Conservation (phyloP, 2,329 filamentous ascomycete genomes). For the Fusarium sp. region DNA sequence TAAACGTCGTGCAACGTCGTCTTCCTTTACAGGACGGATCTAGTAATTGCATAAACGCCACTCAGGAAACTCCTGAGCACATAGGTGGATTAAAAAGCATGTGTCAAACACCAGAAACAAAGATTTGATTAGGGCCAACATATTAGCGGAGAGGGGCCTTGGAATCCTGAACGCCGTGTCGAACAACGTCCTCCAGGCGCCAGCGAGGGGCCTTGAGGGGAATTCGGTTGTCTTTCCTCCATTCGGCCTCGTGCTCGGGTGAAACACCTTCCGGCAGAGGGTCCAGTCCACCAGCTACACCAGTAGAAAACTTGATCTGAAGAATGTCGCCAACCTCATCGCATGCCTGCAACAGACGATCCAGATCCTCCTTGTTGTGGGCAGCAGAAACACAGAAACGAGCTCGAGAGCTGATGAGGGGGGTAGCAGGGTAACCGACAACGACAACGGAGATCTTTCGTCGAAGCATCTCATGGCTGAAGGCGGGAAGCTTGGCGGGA, state of each 20-base stretch:
- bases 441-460: slow-evolving; percentile 98
- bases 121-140: slow-evolving; percentile 26
- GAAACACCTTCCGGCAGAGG: slow-evolving; percentile 78
- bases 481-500: slow-evolving; percentile 98
- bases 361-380: slow-evolving; percentile 98
- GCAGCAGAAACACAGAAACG: slow-evolving; percentile 96
- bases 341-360: slow-evolving; percentile 87
- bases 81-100: slow-evolving; percentile 27
- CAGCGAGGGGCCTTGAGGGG: slow-evolving; percentile 83
- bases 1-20: slow-evolving; percentile 39
- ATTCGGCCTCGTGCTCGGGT: slow-evolving; percentile 77
- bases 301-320: slow-evolving; percentile 97
- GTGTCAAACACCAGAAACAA: slow-evolving; percentile 43
- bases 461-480: slow-evolving; percentile 98
- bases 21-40: slow-evolving; percentile 37
- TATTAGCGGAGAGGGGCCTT: slow-evolving; percentile 75
- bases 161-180: slow-evolving; percentile 77
- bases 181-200: slow-evolving; percentile 84
- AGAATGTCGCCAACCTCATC: slow-evolving; percentile 92
- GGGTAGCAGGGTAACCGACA: slow-evolving; percentile 96
- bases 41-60: slow-evolving; percentile 42
- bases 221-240: slow-evolving; percentile 70
- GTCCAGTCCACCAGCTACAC: slow-evolving; percentile 87
- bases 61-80: slow-evolving; percentile 30
- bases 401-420: slow-evolving; percentile 91